These are phyloP conservation scores for Furcasterigmium furcatum DNA, from an alignment of 2,329 filamentous ascomycete genomes.

Conservation along the genomic window DNA sequence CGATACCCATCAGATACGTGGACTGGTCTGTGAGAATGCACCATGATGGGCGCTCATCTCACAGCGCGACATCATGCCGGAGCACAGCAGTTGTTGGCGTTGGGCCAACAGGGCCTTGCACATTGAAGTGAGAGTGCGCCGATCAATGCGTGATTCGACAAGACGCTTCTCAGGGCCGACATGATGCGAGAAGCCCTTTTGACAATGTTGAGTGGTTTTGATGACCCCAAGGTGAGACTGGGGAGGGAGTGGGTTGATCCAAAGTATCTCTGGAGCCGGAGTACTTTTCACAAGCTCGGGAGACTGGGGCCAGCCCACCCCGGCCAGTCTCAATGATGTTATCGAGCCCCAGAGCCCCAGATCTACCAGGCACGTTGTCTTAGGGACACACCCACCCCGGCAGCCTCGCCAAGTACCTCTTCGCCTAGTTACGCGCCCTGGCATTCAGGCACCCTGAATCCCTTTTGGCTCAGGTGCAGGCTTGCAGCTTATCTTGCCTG, in stretches of 20 bases:
- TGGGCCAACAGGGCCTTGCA: no score
- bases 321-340: conserved; percentile 2
- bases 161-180: no score
- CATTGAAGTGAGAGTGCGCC: no score
- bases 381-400: background rate
- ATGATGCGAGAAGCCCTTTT: no score
- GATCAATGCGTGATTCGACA: no score
- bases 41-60: no score
- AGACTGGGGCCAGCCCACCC: background rate
- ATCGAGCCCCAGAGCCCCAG: conserved; percentile 2
- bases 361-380: conserved; percentile 3
- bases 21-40: background rate
- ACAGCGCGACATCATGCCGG: no score
- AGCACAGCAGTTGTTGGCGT: no score
- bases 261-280: conserved; percentile 2
- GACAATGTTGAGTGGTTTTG: background rate
- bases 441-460: background rate
- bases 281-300: conserved; percentile 4
- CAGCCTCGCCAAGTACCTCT: background rate
- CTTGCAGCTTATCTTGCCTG: background rate
- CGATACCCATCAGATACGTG: background rate
- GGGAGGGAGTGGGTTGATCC: background rate
- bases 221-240: background rate
- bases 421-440: background rate
- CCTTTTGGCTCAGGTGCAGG: conserved; percentile 1